Conservation (phyloP, 2,329 filamentous ascomycete genomes). For the Neopestalotiopsis rosae region DNA sequence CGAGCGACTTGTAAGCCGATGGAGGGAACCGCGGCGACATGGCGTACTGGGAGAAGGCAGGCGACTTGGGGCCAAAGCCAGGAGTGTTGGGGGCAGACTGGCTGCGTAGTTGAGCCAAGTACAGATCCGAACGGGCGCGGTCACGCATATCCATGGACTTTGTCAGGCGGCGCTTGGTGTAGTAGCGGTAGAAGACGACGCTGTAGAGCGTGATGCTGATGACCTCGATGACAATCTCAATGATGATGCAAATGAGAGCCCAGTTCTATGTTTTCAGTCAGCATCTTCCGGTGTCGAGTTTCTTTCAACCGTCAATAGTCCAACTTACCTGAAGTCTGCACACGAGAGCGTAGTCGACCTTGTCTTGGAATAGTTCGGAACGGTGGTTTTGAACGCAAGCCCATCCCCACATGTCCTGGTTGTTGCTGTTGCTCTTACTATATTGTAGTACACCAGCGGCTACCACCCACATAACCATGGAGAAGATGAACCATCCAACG, state of each 20-base stretch:
- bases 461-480: slow-evolving; percentile 88
- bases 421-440: slow-evolving; percentile 72
- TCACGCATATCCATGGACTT: slow-evolving; percentile 98
- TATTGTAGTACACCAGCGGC: slow-evolving; percentile 86
- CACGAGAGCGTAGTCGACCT: slow-evolving; percentile 87
- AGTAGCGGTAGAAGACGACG: slow-evolving; percentile 96
- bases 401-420: slow-evolving; percentile 98
- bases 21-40: slow-evolving; percentile 68
- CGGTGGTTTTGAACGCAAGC: slow-evolving; percentile 91
- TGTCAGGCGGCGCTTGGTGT: slow-evolving; percentile 91
- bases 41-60: slow-evolving; percentile 57
- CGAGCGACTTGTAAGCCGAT: slow-evolving; percentile 57
- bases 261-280: slow-evolving; percentile 71
- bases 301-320: background rate
- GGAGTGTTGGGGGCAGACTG: slow-evolving; percentile 96
- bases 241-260: slow-evolving; percentile 94
- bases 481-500: slow-evolving; percentile 91
- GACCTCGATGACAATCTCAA: slow-evolving; percentile 91
- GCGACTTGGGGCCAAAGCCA: slow-evolving; percentile 77
- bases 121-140: slow-evolving; percentile 91
- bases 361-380: slow-evolving; percentile 74
- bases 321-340: slow-evolving; percentile 80
- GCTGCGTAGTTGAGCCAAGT: slow-evolving; percentile 81
- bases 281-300: background rate
- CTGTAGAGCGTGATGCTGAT: slow-evolving; percentile 93